Base-by-base conservation (phyloP, 2,329 filamentous ascomycete species). In the Knoxdaviesia proteae region DNA sequence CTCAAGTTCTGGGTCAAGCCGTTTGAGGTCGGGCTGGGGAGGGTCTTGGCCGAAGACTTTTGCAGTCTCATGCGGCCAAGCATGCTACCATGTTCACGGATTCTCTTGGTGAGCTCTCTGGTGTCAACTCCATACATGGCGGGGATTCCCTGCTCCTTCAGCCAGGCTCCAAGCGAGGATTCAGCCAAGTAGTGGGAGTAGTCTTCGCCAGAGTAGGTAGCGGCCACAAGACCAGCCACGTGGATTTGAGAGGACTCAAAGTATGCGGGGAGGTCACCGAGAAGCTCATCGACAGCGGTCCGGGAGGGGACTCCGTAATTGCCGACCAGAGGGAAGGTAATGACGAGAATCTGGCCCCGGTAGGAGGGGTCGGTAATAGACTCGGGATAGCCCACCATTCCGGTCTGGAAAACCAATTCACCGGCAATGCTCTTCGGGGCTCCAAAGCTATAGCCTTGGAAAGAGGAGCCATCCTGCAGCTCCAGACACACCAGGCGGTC, bases 371-470 rank as follows among this genome's bases (percentile, higher is more conserved):
- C 83, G 47, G 83, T 88, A 53, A 90, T 71, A 40, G 80, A 92
- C 68, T 98, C 90, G 37, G 90, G 87, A 60, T 98, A 98, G 56
- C 90, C 90, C 53, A 96, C 90, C 87, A 96, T 94, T 62, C 90
- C 90, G 45, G 90, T 98, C 71, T 96, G 88, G 68, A 98, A 98
- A 63, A 98, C 90, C 59, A 98, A 71, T 69, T 98, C 90, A 60
- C 90, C 90, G 50, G 88, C 82, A 55, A 92, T 77, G 65, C 84
- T 94, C 72, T 87, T 94, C 56, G 84, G 71, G 49, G 88, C 87
- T 62, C 90, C 90, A 59, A 98, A 98, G 71, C 86, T 94, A 68
- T 84, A 86, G 52, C 90, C 90, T 59, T 92, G 83, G 69, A 86
- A 93, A 56, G 84, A 74, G 45, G 80, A 76, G 61, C 87, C 86